These are phyloP conservation scores for Penicillium tannophilum DNA, from an alignment of 495 filamentous ascomycete genomes.

Conservation along the genomic window DNA sequence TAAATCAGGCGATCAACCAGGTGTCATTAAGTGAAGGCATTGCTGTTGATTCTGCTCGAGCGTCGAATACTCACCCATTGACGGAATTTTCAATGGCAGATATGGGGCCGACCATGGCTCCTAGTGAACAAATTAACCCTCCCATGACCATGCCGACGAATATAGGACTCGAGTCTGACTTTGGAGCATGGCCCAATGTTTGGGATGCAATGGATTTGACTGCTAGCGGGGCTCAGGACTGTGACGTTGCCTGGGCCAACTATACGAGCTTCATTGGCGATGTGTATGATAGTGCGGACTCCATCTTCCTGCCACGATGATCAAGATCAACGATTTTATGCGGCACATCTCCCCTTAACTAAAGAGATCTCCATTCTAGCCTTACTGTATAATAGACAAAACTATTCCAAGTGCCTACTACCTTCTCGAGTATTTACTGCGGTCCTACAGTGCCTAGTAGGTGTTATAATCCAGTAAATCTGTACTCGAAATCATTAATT, in stretches of 20 bases:
- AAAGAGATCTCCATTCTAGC: not conserved
- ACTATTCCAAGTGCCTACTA: too few species aligned
- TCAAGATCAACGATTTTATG: not conserved
- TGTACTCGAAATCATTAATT: too few species aligned
- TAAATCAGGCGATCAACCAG: slow-evolving; percentile 6
- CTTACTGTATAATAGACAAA: not conserved
- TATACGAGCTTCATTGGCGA: slow-evolving; percentile 41
- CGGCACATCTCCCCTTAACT: not conserved
- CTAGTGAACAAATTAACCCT: slow-evolving; percentile 8
- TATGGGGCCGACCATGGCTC: slow-evolving; percentile 7
- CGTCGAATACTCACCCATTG: not conserved
- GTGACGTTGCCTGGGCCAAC: slow-evolving; percentile 33
- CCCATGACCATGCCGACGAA: slow-evolving; percentile 1
- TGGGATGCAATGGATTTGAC: slow-evolving; percentile 38
- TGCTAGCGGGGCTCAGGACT: slow-evolving; percentile 7
- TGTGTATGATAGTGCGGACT: slow-evolving; percentile 31
- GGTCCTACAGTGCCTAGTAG: too few species aligned
- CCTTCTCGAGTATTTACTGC: not conserved
- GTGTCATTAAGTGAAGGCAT: not conserved
- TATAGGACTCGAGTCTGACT: slow-evolving; percentile 5
- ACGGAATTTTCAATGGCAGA: not conserved
- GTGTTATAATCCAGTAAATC: too few species aligned
- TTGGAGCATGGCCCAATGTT: slow-evolving; percentile 31
- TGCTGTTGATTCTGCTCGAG: not conserved
- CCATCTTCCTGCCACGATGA: slow-evolving; percentile 24